A percentile compares a stretch with the other conserved stretches of the same genome.
Conservation (phyloP, 495 filamentous ascomycete species). For the Penicillium paxilli region DNA sequence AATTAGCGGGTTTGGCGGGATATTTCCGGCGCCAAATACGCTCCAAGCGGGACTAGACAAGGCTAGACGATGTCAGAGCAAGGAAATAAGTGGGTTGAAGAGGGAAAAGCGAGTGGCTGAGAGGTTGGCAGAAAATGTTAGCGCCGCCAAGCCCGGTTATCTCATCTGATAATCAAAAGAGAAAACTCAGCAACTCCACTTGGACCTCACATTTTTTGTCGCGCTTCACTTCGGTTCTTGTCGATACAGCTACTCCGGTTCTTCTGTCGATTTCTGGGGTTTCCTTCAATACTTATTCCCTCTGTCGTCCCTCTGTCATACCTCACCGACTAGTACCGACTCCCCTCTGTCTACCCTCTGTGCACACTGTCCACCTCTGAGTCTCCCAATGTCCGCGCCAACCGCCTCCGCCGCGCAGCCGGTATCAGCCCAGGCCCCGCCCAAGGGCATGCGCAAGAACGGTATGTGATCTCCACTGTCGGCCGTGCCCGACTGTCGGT, state of each 20-base stretch:
- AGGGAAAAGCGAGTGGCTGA: neutral
- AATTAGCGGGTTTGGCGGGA: neutral
- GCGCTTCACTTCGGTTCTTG: too few species aligned
- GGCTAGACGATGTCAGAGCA: conserved; percentile 8
- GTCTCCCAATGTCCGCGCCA: neutral
- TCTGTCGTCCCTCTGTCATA: too few species aligned
- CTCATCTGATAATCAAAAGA: conserved; percentile 30
- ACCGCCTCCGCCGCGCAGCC: neutral
- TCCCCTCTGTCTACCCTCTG: too few species aligned
- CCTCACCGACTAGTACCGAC: too few species aligned
- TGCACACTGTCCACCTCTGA: too few species aligned
- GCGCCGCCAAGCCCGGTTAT: conserved; percentile 31
- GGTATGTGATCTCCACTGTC: conserved; percentile 28
- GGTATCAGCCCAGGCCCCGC: conserved; percentile 17
- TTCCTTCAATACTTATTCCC: too few species aligned
- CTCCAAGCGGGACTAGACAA: neutral
- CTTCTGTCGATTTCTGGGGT: too few species aligned
- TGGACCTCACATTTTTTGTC: neutral
- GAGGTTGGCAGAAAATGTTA: too few species aligned
- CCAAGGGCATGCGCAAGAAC: conserved; percentile 48
- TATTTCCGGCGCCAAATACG: neutral
- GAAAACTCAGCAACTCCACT: conserved; percentile 15
- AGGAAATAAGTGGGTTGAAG: conserved; percentile 14
- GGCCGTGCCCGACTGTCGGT: too few species aligned
- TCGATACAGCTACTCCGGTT: too few species aligned